Conservation (phyloP, 1,139 yeast species). For the Magnusiomyces suaveolens region DNA sequence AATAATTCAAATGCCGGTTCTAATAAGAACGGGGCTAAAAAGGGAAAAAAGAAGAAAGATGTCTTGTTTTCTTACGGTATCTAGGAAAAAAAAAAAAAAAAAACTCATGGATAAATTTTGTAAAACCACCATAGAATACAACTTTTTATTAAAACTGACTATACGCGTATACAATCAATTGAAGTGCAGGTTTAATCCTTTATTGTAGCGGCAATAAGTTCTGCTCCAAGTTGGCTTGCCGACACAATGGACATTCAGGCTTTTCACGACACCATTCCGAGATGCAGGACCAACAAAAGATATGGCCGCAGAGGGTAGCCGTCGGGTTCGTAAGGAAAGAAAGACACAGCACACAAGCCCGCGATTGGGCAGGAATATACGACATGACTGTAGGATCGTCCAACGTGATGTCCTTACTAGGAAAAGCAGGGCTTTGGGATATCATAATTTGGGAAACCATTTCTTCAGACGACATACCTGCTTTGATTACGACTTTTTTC, state of each 20-base stretch:
- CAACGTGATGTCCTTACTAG: slow-evolving; percentile 38
- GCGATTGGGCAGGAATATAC: slow-evolving; percentile 58
- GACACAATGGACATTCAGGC: slow-evolving; percentile 86
- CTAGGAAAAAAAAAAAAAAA: no score
- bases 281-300: slow-evolving; percentile 88
- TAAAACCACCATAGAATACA: no score
- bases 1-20: neutral
- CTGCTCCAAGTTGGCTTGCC: slow-evolving; percentile 68
- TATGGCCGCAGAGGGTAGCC: slow-evolving; percentile 83
- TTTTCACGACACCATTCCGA: slow-evolving; percentile 80
- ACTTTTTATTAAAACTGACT: no score
- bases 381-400: slow-evolving; percentile 50
- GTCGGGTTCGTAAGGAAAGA: slow-evolving; percentile 75
- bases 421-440: neutral
- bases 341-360: slow-evolving; percentile 77
- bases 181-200: no score
- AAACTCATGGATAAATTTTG: no score
- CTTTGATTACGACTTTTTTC: slow-evolving; percentile 3
- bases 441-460: slow-evolving; percentile 1
- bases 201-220: slow-evolving; percentile 28
- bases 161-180: no score
- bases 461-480: slow-evolving; percentile 1
- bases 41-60: slow-evolving; percentile 6
- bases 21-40: neutral
- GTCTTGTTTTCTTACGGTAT: neutral